Conservation (phyloP, 495 filamentous ascomycete species). For the Penicillium ochrochloron region DNA sequence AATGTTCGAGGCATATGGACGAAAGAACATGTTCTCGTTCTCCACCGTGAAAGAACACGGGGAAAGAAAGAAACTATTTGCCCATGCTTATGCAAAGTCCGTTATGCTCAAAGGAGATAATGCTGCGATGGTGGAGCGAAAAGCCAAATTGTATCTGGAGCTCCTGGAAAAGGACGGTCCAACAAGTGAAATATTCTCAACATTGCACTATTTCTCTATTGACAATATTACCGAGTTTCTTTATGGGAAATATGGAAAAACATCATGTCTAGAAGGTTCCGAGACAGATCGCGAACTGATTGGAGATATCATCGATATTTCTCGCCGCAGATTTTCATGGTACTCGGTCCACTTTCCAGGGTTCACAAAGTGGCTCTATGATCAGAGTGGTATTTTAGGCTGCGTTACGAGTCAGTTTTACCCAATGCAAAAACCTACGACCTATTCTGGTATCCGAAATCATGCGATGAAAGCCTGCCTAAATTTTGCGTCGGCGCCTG, state of each 20-base stretch:
- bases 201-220: constrained; percentile 47
- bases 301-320: constrained; percentile 37
- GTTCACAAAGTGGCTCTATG: constrained; percentile 41
- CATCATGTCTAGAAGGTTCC: constrained; percentile 27
- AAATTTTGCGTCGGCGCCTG: constrained; percentile 1
- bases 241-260: constrained; percentile 30
- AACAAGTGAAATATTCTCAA: constrained; percentile 37
- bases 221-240: constrained; percentile 42
- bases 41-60: constrained; percentile 32
- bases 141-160: constrained; percentile 34
- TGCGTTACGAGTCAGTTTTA: constrained; percentile 28
- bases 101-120: constrained; percentile 22
- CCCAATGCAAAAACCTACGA: constrained; percentile 39
- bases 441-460: constrained; percentile 40
- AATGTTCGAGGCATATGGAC: constrained; percentile 49
- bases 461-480: constrained; percentile 11
- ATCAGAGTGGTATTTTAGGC: constrained; percentile 30
- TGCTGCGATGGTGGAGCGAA: constrained; percentile 31
- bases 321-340: constrained; percentile 40
- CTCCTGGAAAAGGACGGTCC: constrained; percentile 30
- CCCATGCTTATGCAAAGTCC: constrained; percentile 44
- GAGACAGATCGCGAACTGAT: constrained; percentile 34
- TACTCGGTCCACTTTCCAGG: constrained; percentile 38
- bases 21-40: constrained; percentile 45
- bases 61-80: constrained; percentile 46